A percentile compares a stretch with the other conserved stretches of the same genome.
phyloP scores from a whole-genome alignment of 495 filamentous ascomycete genomes.

The Xanthoparmelia taractica region DNA sequence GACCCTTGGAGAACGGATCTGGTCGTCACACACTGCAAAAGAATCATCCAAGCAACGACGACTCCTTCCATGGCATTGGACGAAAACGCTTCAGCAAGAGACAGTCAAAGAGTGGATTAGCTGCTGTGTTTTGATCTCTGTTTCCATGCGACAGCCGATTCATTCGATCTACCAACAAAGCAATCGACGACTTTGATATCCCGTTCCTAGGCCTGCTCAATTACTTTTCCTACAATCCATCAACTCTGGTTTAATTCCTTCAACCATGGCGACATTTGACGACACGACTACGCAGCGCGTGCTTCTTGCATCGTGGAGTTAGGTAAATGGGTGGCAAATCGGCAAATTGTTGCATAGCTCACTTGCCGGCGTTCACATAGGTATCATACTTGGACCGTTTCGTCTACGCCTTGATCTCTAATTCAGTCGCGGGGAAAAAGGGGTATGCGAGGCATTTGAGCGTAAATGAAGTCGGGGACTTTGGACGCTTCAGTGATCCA shows the following conservation, averaged over 20 bases:
- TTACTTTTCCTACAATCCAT: not conserved
- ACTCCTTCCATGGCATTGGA: conserved; percentile 32
- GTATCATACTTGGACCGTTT: not conserved
- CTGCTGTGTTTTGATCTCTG: conserved; percentile 60
- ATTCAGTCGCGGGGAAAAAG: not conserved
- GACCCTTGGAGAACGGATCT: conserved; percentile 30
- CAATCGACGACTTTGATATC: not conserved
- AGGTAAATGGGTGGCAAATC: not conserved
- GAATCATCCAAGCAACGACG: conserved; percentile 21
- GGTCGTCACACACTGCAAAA: conserved; percentile 18
- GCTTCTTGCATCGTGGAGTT: conserved; percentile 11
- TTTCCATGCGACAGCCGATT: too few species aligned
- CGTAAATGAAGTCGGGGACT: not conserved
- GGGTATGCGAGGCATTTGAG: not conserved
- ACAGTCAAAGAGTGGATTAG: conserved; percentile 82
- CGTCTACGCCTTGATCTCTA: not conserved
- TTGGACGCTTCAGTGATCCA: not conserved
- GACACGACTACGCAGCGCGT: conserved; percentile 16
- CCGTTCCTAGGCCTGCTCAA: not conserved
- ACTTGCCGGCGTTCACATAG: not conserved
- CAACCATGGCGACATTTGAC: conserved; percentile 1
- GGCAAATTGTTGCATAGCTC: not conserved
- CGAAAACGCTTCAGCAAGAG: conserved; percentile 82
- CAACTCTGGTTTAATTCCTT: not conserved
- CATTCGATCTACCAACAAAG: not conserved